phyloP scores from a whole-genome alignment of 345 rosid species.

The Brassica carinata region DNA sequence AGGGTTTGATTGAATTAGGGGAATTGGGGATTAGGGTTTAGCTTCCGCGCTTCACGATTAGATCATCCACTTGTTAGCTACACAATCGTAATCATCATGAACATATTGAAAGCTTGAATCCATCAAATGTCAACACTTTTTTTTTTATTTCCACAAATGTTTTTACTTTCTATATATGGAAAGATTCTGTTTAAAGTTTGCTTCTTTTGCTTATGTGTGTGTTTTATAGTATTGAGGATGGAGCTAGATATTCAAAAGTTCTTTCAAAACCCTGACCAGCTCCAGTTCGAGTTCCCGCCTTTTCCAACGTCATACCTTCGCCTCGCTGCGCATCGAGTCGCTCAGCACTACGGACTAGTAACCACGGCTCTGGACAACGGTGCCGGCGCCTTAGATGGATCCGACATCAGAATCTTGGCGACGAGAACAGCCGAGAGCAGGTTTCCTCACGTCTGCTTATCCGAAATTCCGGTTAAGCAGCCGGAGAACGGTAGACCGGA shows the following conservation, averaged over 20 bases:
- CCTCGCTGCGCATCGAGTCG: slow-evolving; percentile 95
- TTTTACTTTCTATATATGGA: slow-evolving; percentile 18
- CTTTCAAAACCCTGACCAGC: slow-evolving; percentile 69
- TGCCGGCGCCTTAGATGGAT: slow-evolving; percentile 53
- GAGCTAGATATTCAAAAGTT: slow-evolving; percentile 90
- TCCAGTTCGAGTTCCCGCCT: slow-evolving; percentile 81
- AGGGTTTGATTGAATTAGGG: slow-evolving; percentile 35
- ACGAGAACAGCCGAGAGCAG: slow-evolving; percentile 66
- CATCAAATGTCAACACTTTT: neutral
- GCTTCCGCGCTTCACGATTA: neutral
- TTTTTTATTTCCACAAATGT: neutral
- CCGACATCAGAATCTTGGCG: slow-evolving; percentile 69
- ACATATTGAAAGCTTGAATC: slow-evolving; percentile 2
- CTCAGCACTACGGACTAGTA: slow-evolving; percentile 92
- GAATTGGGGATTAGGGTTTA: slow-evolving; percentile 17
- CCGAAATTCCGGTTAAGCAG: slow-evolving; percentile 78
- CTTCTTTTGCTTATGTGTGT: neutral
- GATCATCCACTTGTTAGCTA: too few species aligned
- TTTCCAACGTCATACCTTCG: slow-evolving; percentile 94
- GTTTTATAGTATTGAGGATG: slow-evolving; percentile 81
- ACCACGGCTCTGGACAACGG: slow-evolving; percentile 85
- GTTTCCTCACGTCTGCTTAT: slow-evolving; percentile 71
- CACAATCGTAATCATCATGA: neutral
- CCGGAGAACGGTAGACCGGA: slow-evolving; percentile 65
- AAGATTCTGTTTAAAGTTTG: slow-evolving; percentile 15